phyloP scores from a whole-genome alignment of 2,329 filamentous ascomycete species.

The Colletotrichum falcatum region DNA sequence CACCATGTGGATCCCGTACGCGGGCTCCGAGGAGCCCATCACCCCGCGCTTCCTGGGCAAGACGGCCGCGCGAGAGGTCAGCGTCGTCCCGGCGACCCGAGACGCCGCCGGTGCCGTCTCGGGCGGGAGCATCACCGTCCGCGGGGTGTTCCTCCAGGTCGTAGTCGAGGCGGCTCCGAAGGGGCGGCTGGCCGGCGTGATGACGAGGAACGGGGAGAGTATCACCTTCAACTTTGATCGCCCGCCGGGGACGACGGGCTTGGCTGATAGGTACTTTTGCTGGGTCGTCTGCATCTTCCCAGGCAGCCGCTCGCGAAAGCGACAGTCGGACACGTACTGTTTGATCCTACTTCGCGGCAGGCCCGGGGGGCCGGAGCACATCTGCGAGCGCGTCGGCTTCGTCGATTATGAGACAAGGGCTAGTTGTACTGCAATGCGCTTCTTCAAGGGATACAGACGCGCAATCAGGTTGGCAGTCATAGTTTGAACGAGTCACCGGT shows the following conservation, averaged over 20 bases:
- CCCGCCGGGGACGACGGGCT: not conserved
- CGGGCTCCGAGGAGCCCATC: not conserved
- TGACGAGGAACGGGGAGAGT: not conserved
- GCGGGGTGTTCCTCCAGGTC: not conserved
- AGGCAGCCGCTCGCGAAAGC: not conserved
- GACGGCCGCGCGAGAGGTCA: not conserved
- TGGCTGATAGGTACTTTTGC: not conserved
- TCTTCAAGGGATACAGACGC: not conserved
- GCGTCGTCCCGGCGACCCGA: not conserved
- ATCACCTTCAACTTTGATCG: slow-evolving; percentile 5
- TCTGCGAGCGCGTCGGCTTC: slow-evolving; percentile 11
- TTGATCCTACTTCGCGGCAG: not conserved
- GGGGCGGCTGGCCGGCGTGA: not conserved
- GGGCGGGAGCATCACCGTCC: not conserved
- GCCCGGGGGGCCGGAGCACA: not conserved
- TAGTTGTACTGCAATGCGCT: not conserved
- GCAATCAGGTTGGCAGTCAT: not conserved
- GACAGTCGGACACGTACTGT: not conserved
- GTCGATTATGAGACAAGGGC: not conserved
- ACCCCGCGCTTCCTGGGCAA: not conserved
- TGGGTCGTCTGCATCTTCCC: slow-evolving; percentile 2
- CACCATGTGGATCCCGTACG: slow-evolving; percentile 20
- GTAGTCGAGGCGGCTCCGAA: not conserved
- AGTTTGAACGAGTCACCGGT: not conserved
- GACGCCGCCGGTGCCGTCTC: not conserved